Evolutionary conservation across 1,139 yeast species (phyloP).

Genomic region (Candida sanyaensis): DNA sequence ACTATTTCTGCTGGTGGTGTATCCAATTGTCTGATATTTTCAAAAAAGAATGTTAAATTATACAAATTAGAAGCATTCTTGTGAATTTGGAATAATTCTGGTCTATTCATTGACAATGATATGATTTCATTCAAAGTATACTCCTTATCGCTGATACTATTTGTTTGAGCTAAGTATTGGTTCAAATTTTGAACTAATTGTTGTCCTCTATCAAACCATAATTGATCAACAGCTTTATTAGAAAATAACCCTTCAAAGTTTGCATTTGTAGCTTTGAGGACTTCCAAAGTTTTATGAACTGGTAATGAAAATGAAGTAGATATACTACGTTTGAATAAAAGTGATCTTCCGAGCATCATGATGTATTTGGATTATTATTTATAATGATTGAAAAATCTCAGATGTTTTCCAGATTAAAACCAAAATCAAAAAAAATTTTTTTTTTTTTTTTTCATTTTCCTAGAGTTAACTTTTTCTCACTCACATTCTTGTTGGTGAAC

Average conservation of each 20-base stretch:
- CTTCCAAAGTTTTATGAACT: slow-evolving; percentile 27
- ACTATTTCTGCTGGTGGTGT: slow-evolving; percentile 13
- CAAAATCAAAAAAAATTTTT: background rate
- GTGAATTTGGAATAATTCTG: slow-evolving; percentile 49
- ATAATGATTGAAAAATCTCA: background rate
- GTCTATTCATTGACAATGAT: slow-evolving; percentile 45
- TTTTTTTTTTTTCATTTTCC: slow-evolving; percentile 1
- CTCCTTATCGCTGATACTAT: slow-evolving; percentile 8
- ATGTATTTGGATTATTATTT: background rate
- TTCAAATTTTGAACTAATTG: slow-evolving; percentile 50
- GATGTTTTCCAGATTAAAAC: background rate
- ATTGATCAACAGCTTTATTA: slow-evolving; percentile 49
- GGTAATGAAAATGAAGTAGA: slow-evolving; percentile 23
- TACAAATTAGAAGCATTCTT: slow-evolving; percentile 61
- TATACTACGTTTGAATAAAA: slow-evolving; percentile 4
- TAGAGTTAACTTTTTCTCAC: background rate
- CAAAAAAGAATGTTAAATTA: slow-evolving; percentile 61
- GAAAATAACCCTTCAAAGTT: slow-evolving; percentile 60
- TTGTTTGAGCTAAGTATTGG: slow-evolving; percentile 30
- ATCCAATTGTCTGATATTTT: slow-evolving; percentile 43
- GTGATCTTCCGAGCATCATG: slow-evolving; percentile 2
- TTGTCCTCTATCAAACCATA: slow-evolving; percentile 62
- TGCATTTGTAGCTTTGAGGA: slow-evolving; percentile 27
- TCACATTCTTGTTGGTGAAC: too few relatives aligned
- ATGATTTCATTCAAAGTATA: slow-evolving; percentile 39